Conservation (phyloP, 1,284 basidiomycete species). For the Neotropicomus parvogracilis region DNA sequence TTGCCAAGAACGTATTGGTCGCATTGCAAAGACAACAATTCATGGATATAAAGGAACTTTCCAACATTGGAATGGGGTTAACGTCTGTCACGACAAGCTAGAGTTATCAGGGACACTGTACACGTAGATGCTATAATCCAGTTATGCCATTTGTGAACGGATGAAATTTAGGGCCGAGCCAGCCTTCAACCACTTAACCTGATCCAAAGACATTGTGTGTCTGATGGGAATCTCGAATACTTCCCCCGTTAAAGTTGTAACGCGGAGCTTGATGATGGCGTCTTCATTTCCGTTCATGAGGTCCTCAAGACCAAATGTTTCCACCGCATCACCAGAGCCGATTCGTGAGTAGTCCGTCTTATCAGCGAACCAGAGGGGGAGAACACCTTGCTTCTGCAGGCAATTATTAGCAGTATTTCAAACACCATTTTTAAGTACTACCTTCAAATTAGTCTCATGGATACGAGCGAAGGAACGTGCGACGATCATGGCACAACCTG, state of each 20-base stretch:
- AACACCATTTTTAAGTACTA: slow-evolving; percentile 29
- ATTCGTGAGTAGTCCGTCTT: slow-evolving; percentile 83
- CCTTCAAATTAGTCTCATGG: slow-evolving; percentile 97
- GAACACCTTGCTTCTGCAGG: slow-evolving; percentile 86
- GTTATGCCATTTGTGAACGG: slow-evolving; percentile 47
- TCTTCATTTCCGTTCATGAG: slow-evolving; percentile 51
- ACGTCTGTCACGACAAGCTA: slow-evolving; percentile 16
- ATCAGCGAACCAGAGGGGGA: slow-evolving; percentile 89
- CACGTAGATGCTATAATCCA: neutral
- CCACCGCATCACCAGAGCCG: slow-evolving; percentile 64
- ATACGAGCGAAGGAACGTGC: slow-evolving; percentile 96
- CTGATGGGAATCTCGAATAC: slow-evolving; percentile 66
- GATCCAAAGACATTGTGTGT: slow-evolving; percentile 88
- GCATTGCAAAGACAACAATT: slow-evolving; percentile 34
- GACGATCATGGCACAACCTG: slow-evolving; percentile 79
- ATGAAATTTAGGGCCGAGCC: slow-evolving; percentile 89
- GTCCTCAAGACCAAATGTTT: slow-evolving; percentile 37
- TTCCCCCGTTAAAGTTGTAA: slow-evolving; percentile 67
- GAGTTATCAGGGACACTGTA: no score
- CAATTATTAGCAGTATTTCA: slow-evolving; percentile 5
- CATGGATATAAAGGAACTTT: slow-evolving; percentile 25
- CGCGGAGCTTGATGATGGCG: slow-evolving; percentile 59
- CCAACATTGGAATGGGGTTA: slow-evolving; percentile 25
- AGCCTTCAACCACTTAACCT: slow-evolving; percentile 81
- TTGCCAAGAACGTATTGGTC: slow-evolving; percentile 54